These are phyloP conservation scores for Nicotiana rustica DNA, from an alignment of 305 asterid genomes.

Conservation along the genomic window DNA sequence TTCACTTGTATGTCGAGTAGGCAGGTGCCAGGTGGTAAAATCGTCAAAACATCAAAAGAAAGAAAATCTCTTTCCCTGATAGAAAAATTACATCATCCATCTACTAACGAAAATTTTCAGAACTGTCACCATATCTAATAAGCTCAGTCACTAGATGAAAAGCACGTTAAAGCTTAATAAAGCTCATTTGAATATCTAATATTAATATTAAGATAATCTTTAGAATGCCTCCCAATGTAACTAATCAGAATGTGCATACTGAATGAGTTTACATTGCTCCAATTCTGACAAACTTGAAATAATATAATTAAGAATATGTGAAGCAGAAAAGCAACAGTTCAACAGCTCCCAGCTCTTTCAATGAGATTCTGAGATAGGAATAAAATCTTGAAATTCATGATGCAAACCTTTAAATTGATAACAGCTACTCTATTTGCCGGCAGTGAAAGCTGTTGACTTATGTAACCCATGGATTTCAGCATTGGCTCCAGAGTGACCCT, in stretches of 20 bases:
- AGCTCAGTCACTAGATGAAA: background rate
- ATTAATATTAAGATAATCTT: background rate
- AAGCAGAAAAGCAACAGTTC: conserved; percentile 13
- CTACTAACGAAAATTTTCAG: background rate
- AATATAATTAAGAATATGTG: conserved; percentile 7
- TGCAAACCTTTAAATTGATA: conserved; percentile 76
- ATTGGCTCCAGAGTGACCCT: conserved; percentile 79
- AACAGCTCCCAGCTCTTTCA: conserved; percentile 4
- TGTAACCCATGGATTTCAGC: conserved; percentile 83
- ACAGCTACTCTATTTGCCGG: conserved; percentile 85
- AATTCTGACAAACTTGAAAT: conserved; percentile 27
- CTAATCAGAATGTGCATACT: conserved; percentile 3
- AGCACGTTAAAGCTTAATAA: background rate
- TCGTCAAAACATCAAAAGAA: conserved; percentile 23
- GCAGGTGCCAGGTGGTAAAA: background rate
- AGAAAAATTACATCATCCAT: conserved; percentile 19
- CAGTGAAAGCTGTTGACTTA: conserved; percentile 73
- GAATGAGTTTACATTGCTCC: conserved; percentile 29
- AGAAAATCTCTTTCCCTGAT: conserved; percentile 18
- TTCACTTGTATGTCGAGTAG: conserved; percentile 15
- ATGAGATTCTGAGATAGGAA: conserved; percentile 26
- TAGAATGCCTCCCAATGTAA: conserved; percentile 22
- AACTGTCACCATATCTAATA: no score
- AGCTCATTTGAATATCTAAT: conserved; percentile 8
- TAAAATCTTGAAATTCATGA: conserved; percentile 34